Evolutionary conservation across 2,329 filamentous ascomycete species (phyloP), one percentile per base, ranked within the genome.

Genomic region (Shiraia sp.): DNA sequence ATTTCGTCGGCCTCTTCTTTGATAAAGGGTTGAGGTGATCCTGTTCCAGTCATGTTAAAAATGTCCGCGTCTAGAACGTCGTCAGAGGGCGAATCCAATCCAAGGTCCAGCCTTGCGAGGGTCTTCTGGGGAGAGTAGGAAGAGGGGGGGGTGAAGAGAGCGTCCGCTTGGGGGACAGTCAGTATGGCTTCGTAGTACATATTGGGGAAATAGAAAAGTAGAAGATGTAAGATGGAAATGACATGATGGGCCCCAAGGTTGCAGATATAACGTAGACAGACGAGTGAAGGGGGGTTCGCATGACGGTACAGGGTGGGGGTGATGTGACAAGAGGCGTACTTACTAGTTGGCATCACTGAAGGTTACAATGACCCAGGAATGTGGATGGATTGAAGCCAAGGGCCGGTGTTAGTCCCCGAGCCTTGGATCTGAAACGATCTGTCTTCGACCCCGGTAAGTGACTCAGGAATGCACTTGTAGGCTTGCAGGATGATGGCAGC

Each of bases 1-100:
- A 79, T 78, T 50, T 86, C 82, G 68, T 85, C 79, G 47, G 81
- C 78, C 66, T 87, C 82, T 70, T 79, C 77, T 73, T 87, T 87
- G 71, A 87, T 86, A 69, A 78, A 86, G 39, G 81, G 78, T 61
- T 77, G 75, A 45, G 72, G 71, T 50, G 75, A 76, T 59, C 76
- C 76, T 61, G 77, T 76, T 59, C 78, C 75, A 54, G 75, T 75
- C 79, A 82, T 82, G 51, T 59, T 70, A 61, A 72, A 73, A 37
- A 72, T 69, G 54, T 72, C 69, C 49, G 64, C 61, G 59, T 71
- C 70, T 61, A 73, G 56, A 38, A 57, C 64, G 59, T 71, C 66
- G 65, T 73, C 69, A 59, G 69, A 69, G 53, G 53, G 57, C 24
- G 61, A 57, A 49, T 68, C 66, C 48, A 68, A 56, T 51, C 62